Evolutionary conservation across 2,329 filamentous ascomycete species (phyloP).

Genomic region (Fusarium anthophilum): DNA sequence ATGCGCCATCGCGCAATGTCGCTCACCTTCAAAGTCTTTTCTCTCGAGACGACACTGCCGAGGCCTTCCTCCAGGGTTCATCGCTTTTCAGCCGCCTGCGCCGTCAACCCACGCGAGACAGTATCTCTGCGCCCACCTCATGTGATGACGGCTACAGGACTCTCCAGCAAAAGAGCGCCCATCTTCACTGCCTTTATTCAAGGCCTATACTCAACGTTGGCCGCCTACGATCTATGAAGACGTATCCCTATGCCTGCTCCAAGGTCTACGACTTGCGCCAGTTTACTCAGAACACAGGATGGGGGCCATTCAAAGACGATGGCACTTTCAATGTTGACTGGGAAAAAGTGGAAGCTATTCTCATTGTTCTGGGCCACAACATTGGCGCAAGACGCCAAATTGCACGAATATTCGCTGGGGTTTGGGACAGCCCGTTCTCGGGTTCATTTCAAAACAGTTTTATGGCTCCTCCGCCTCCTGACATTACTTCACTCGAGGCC

Average conservation of each 20-base stretch:
- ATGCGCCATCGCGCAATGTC: constrained; percentile 58
- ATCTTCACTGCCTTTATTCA: constrained; percentile 75
- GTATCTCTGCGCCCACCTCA: constrained; percentile 7
- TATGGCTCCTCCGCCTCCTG: constrained; percentile 48
- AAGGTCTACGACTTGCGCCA: constrained; percentile 79
- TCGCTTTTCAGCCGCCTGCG: constrained; percentile 69
- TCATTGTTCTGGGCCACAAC: constrained; percentile 74
- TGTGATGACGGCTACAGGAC: constrained; percentile 8
- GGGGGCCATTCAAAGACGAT: constrained; percentile 78
- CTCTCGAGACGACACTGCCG: constrained; percentile 59
- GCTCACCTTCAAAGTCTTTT: constrained; percentile 57
- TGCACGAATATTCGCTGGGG: constrained; percentile 57
- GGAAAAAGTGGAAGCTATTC: constrained; percentile 81
- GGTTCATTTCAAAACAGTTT: constrained; percentile 65
- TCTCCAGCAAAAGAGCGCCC: constrained; percentile 71
- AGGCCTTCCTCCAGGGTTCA: constrained; percentile 71
- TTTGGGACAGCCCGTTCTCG: constrained; percentile 66
- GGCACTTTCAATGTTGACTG: constrained; percentile 73
- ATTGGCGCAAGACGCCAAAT: constrained; percentile 59
- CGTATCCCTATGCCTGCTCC: constrained; percentile 71
- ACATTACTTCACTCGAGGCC: constrained; percentile 56
- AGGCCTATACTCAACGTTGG: constrained; percentile 59
- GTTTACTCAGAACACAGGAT: constrained; percentile 68
- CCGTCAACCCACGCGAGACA: constrained; percentile 46
- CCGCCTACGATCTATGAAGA: constrained; percentile 49